Evolutionary conservation across 148 eudicot species (phyloP), one percentile per base, ranked within the genome.

Genomic region (Heliosperma pusillum): DNA sequence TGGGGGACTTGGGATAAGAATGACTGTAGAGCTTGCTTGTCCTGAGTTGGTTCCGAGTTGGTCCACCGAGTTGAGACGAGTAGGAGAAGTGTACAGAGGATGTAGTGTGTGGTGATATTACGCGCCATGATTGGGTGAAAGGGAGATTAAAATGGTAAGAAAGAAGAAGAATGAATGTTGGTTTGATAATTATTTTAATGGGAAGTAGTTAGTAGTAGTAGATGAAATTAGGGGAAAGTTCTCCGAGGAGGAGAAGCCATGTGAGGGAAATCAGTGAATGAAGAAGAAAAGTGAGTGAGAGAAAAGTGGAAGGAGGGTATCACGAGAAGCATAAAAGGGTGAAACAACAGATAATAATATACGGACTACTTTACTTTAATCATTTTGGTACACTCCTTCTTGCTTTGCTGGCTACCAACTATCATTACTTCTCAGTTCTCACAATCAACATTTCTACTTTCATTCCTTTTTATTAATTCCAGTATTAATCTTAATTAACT

Each of bases 1-100:
- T 96, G 99, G 0, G 90, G 94, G 70, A 84, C 77, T 16, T 80
- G 52, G 0, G 84, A 65, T 42, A 90, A 26, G 86, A 96, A 92
- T 10, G 86, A 61, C 10, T 83, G 91, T 7, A 96, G 87, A 0
- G 97, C 93, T 69, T 83, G 89, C 76, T 83, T 90, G 76, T 94
- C 96, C 64, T 82, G 84, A 64, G 90, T 83, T 10, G 90, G 89
- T 77, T 94, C 96, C 5, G 96, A 84, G 53, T 19, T 40, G 33
- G 79, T 81, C 26, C 63, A 64, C 0, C 50, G 53, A 42, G 15
- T 40, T 11, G 62, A 10, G 1, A 21, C 2, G 0, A 69, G 52
- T 19, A 70, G 2, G 0, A 67, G 21, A 7, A 66, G 15, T 11
- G 19, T 16, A 15, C 55, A 50, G 17, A 50, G 19, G 17, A 50